Evolutionary conservation across 2,329 filamentous ascomycete species (phyloP).

Genomic region (Paecilomyces formosus): DNA sequence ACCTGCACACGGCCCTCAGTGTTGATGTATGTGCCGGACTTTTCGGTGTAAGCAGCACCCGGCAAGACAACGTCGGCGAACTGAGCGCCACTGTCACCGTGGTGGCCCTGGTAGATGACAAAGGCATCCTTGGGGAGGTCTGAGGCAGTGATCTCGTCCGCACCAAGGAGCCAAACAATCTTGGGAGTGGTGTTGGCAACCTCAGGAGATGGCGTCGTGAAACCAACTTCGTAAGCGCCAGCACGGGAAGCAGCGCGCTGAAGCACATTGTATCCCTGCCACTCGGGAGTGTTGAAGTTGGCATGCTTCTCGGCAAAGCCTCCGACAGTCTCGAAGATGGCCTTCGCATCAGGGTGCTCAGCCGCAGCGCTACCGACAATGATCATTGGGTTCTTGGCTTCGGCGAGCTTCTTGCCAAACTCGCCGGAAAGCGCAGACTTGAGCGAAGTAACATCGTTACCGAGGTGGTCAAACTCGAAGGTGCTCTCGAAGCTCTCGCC

Average conservation of each 20-base stretch:
- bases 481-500: slow-evolving; percentile 89
- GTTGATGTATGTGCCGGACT: slow-evolving; percentile 93
- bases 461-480: slow-evolving; percentile 90
- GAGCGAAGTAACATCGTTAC: slow-evolving; percentile 67
- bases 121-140: slow-evolving; percentile 96
- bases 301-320: slow-evolving; percentile 87
- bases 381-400: slow-evolving; percentile 91
- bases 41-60: slow-evolving; percentile 94
- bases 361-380: slow-evolving; percentile 87
- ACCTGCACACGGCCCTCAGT: slow-evolving; percentile 95
- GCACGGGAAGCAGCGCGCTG: slow-evolving; percentile 88
- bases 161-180: slow-evolving; percentile 93
- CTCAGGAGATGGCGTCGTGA: slow-evolving; percentile 72
- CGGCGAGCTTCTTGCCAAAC: slow-evolving; percentile 87
- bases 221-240: slow-evolving; percentile 93
- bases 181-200: slow-evolving; percentile 84
- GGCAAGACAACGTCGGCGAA: slow-evolving; percentile 91
- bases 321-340: slow-evolving; percentile 86
- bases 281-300: slow-evolving; percentile 82
- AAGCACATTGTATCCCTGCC: slow-evolving; percentile 96
- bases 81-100: slow-evolving; percentile 88
- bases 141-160: slow-evolving; percentile 76
- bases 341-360: slow-evolving; percentile 84
- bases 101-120: slow-evolving; percentile 95
- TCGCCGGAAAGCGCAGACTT: slow-evolving; percentile 78